Evolutionary conservation across 2,329 filamentous ascomycete genomes (phyloP), one percentile per base, ranked within the genome.

Genomic region (Neoarthrinium moseri): DNA sequence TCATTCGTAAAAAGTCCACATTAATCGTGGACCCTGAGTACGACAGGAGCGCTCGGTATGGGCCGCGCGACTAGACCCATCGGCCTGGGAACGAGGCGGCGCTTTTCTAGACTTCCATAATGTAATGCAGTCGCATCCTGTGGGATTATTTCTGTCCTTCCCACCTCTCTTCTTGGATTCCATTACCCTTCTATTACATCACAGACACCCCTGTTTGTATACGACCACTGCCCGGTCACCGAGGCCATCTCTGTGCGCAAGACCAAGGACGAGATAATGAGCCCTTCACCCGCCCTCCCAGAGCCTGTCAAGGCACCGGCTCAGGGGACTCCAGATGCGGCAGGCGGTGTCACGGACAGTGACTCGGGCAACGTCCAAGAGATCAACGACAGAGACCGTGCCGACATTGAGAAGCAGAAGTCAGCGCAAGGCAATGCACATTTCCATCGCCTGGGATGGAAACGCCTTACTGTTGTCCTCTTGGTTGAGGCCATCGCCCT

Each of bases 401-500:
- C 20, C 35, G 35, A 38, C 35, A 23, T 38, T 23, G 35, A 38
- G 35, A 38, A 38, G 35, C 35, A 38, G 26, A 38, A 38, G 35
- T 38, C 35, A n/a, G n/a, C n/a, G n/a, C 67, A 71, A 50, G 75
- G 74, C 46, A 60, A 65, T 41, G 72, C 71, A 13, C 69, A 75
- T 45, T 80, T 80, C 58, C 64, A 76, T 50, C 71, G 73, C 32
- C 69, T 80, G 20, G 77, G 77, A 43, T 80, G 77, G 77, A 79
- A 78, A 59, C 74, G 77, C 11, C 68, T 80, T 24, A 78, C 75
- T 3, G 62, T 80, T 18, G 70, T 80, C 26, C 68, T 79, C 49
- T 76, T 80, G 48, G 77, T 80, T 54, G 75, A 79, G 61, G 77
- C 77, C 44, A 77, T 80, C 50, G 77, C 77, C 5, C 73, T 80